A percentile compares a stretch with the other conserved stretches of the same genome.
Evolutionary conservation across 768 basidiomycete species (phyloP).

Genomic region (Mycena polygramma): DNA sequence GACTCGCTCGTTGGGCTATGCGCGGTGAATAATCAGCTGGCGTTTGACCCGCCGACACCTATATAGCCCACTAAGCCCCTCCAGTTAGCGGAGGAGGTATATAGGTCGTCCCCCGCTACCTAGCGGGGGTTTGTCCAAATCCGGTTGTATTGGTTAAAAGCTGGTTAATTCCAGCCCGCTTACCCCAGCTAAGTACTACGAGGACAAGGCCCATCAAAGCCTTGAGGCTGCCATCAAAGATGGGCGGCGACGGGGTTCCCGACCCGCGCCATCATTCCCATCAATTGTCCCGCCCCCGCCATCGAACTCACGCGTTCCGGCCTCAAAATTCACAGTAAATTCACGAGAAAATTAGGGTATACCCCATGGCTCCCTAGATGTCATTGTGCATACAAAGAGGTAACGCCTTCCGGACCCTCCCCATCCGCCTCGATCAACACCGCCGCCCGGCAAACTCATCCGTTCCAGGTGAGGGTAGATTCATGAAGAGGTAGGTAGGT

Average conservation of each 20-base stretch:
- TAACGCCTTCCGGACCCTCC: too few species aligned
- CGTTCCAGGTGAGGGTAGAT: too few species aligned
- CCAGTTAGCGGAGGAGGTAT: too few species aligned
- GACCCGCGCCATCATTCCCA: not conserved
- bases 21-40: conserved; percentile 76
- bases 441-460: too few species aligned
- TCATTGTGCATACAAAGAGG: too few species aligned
- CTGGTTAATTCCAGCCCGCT: not conserved
- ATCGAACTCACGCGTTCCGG: not conserved
- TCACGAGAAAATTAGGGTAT: not conserved
- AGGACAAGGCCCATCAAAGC: not conserved
- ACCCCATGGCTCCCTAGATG: too few species aligned
- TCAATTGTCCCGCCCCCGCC: not conserved
- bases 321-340: not conserved
- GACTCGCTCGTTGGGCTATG: conserved; percentile 80
- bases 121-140: not conserved
- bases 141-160: not conserved
- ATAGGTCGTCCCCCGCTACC: too few species aligned
- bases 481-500: too few species aligned
- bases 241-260: not conserved
- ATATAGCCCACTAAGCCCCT: not conserved
- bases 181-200: not conserved
- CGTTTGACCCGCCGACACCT: conserved; percentile 70
- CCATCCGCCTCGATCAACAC: too few species aligned
- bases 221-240: conserved; percentile 4